A percentile compares a stretch with the other conserved stretches of the same genome.
Evolutionary conservation across 768 basidiomycete species (phyloP).

Genomic region (Naematelia aurantialba): DNA sequence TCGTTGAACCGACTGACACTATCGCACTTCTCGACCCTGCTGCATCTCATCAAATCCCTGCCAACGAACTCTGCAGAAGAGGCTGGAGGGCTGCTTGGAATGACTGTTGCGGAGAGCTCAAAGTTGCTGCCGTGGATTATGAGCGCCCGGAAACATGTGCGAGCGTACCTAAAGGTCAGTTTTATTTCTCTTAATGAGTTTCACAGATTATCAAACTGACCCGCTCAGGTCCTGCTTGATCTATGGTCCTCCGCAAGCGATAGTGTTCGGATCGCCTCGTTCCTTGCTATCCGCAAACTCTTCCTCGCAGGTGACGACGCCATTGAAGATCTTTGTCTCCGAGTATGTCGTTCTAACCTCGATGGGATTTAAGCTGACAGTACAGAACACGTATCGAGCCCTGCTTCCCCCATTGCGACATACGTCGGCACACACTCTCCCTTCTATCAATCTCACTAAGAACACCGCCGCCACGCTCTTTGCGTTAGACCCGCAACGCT

Average conservation of each 20-base stretch:
- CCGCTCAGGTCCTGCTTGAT: slow-evolving; percentile 68
- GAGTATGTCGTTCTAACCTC: slow-evolving; percentile 56
- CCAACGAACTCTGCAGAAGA: slow-evolving; percentile 54
- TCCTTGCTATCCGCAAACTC: slow-evolving; percentile 76
- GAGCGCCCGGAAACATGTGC: slow-evolving; percentile 75
- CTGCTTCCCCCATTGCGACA: slow-evolving; percentile 76
- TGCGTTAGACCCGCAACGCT: slow-evolving; percentile 57
- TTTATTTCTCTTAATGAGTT: no score
- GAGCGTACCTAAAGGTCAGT: slow-evolving; percentile 76
- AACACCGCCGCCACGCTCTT: slow-evolving; percentile 93
- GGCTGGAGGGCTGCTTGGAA: slow-evolving; percentile 50
- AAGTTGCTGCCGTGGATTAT: slow-evolving; percentile 87
- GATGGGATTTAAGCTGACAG: neutral
- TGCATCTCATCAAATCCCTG: slow-evolving; percentile 72
- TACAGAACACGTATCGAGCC: slow-evolving; percentile 81
- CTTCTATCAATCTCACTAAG: slow-evolving; percentile 93
- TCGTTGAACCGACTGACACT: slow-evolving; percentile 75
- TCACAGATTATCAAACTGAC: no score
- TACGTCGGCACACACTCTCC: slow-evolving; percentile 80
- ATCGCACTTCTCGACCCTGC: slow-evolving; percentile 82
- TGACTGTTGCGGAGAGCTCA: slow-evolving; percentile 76
- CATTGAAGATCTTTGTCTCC: slow-evolving; percentile 78
- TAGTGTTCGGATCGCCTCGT: slow-evolving; percentile 74
- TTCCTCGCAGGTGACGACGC: slow-evolving; percentile 73
- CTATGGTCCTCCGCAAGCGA: slow-evolving; percentile 81